phyloP scores from a whole-genome alignment of 257 asterid species.

The Solanum medicagineum region DNA sequence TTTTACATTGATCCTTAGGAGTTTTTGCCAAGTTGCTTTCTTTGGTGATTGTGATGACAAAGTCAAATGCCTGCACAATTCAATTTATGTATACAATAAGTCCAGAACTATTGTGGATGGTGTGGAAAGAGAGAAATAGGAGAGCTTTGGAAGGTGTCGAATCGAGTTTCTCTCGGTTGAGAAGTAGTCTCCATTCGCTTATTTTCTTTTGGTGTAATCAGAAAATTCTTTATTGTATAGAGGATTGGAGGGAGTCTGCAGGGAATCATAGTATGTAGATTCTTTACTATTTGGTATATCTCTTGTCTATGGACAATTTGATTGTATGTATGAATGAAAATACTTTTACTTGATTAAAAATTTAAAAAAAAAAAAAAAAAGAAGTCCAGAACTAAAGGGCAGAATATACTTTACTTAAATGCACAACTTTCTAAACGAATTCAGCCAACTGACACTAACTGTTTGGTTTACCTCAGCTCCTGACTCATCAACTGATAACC shows the following conservation, averaged over 20 bases:
- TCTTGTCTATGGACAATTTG: background rate
- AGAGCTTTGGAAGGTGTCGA: background rate
- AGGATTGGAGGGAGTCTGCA: background rate
- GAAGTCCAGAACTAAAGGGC: background rate
- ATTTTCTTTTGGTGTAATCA: background rate
- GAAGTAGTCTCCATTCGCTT: background rate
- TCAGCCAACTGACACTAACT: background rate
- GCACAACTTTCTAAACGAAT: background rate
- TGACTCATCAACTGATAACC: background rate
- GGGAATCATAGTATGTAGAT: background rate
- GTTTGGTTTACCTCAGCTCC: background rate
- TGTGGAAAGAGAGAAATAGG: background rate
- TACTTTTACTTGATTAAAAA: background rate
- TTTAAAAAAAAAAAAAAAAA: background rate
- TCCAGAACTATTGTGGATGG: background rate
- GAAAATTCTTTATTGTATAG: background rate
- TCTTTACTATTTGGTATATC: background rate
- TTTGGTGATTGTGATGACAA: background rate
- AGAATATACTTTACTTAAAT: background rate
- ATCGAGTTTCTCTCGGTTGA: background rate
- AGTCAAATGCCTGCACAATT: background rate
- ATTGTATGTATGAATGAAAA: background rate
- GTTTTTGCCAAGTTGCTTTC: background rate
- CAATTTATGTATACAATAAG: background rate
- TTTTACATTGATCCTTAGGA: background rate